Percentiles rank a stretch among this genome's conserved stretches.
Conservation (phyloP, 2,329 filamentous ascomycete species). For the Alternaria incomplexa region DNA sequence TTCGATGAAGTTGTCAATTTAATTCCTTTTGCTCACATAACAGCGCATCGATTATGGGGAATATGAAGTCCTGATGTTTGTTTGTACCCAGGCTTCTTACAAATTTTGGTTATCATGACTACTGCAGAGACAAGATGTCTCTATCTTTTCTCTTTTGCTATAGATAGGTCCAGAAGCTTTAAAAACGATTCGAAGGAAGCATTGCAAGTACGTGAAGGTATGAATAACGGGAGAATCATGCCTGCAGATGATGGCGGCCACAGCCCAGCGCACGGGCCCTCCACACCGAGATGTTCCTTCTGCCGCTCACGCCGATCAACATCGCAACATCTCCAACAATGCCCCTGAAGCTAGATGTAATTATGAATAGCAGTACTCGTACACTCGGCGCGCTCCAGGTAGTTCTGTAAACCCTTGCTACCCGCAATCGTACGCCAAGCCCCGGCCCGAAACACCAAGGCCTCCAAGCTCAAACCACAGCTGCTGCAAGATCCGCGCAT, state of each 20-base stretch:
- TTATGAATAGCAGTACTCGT: background rate
- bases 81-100: background rate
- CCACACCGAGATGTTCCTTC: background rate
- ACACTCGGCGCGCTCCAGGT: background rate
- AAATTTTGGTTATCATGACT: background rate
- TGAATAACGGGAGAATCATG: background rate
- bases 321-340: background rate
- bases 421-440: slow-evolving; percentile 18
- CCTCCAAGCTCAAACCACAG: slow-evolving; percentile 28
- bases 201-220: background rate
- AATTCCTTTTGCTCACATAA: background rate
- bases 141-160: background rate
- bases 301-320: background rate
- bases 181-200: background rate
- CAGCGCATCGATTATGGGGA: background rate
- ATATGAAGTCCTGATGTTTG: background rate
- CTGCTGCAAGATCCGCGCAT: slow-evolving; percentile 33
- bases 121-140: background rate
- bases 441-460: slow-evolving; percentile 32
- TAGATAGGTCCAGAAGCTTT: background rate
- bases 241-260: background rate
- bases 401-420: background rate
- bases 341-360: background rate
- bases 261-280: background rate
- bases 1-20: background rate